phyloP scores from a whole-genome alignment of 257 asterid genomes.

The Verbascum thapsus region DNA sequence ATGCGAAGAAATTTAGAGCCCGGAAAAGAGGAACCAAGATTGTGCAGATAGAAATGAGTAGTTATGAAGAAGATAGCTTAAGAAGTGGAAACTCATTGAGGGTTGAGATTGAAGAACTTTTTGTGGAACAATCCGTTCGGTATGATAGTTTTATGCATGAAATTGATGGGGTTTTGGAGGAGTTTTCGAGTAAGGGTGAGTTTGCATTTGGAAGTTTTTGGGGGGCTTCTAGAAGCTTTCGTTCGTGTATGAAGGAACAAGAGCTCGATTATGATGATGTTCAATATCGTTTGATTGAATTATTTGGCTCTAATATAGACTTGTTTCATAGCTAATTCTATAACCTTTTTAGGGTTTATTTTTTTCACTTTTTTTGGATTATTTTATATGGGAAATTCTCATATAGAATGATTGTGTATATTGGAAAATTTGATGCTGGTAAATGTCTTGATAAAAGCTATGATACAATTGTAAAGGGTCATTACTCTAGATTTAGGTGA shows the following conservation, averaged over 20 bases:
- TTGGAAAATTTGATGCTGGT: too few relatives aligned
- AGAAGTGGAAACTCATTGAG: slow-evolving; percentile 39
- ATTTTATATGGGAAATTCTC: slow-evolving; percentile 2
- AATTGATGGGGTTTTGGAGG: slow-evolving; percentile 69
- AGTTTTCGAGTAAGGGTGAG: slow-evolving; percentile 62
- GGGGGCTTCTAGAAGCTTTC: slow-evolving; percentile 46
- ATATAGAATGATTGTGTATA: too few relatives aligned
- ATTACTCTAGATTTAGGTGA: too few relatives aligned
- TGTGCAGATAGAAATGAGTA: slow-evolving; percentile 33
- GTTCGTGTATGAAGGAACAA: slow-evolving; percentile 41
- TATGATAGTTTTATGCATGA: slow-evolving; percentile 61
- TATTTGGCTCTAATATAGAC: slow-evolving; percentile 45
- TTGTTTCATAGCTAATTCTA: slow-evolving; percentile 23
- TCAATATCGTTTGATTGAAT: slow-evolving; percentile 47
- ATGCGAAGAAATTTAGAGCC: slow-evolving; percentile 43
- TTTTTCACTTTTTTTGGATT: not conserved
- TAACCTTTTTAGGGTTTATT: too few relatives aligned
- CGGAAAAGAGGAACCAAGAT: slow-evolving; percentile 37
- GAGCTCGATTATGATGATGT: slow-evolving; percentile 58
- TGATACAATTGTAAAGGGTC: too few relatives aligned
- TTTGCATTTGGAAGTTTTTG: slow-evolving; percentile 88
- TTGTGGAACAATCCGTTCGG: slow-evolving; percentile 30
- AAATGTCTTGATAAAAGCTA: too few relatives aligned
- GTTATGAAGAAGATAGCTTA: slow-evolving; percentile 38
- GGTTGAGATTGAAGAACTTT: slow-evolving; percentile 22